Percentiles rank a stretch among this genome's conserved stretches.
Conservation (phyloP, 331 rosid genomes). For the Acacia concinna region DNA sequence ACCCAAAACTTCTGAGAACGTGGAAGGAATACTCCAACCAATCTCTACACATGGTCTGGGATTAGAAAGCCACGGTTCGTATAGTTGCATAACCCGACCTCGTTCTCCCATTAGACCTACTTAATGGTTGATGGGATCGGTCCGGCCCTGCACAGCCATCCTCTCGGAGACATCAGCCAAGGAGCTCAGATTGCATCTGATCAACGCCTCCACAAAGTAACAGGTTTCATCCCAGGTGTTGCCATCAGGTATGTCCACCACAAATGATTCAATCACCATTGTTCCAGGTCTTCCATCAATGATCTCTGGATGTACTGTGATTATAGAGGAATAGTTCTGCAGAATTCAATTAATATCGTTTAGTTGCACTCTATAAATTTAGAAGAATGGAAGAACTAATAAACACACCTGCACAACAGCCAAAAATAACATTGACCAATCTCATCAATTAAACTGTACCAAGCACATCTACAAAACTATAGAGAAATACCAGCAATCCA, state of each 20-base stretch:
- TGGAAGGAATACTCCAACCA: slow-evolving; percentile 65
- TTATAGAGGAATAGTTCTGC: slow-evolving; percentile 71
- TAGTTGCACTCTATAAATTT: slow-evolving; percentile 17
- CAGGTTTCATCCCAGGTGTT: slow-evolving; percentile 66
- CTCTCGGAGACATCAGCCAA: slow-evolving; percentile 70
- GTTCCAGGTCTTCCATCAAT: slow-evolving; percentile 72
- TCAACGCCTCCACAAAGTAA: slow-evolving; percentile 64
- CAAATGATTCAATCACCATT: slow-evolving; percentile 67
- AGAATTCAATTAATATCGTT: slow-evolving; percentile 23
- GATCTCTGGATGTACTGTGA: slow-evolving; percentile 67
- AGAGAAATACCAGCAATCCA: slow-evolving; percentile 6
- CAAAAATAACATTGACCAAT: slow-evolving; percentile 1
- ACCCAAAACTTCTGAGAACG: slow-evolving; percentile 70
- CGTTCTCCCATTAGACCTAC: slow-evolving; percentile 36
- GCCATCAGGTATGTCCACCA: slow-evolving; percentile 73
- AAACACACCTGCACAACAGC: neutral
- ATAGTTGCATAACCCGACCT: slow-evolving; percentile 42
- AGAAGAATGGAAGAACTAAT: neutral
- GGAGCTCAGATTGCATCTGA: slow-evolving; percentile 67
- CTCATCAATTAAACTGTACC: neutral
- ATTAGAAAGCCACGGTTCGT: slow-evolving; percentile 46
- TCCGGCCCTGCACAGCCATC: slow-evolving; percentile 65
- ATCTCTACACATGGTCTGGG: slow-evolving; percentile 58
- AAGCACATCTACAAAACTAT: neutral
- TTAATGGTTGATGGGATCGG: slow-evolving; percentile 56